These are phyloP conservation scores for Penicillium sp. DNA, from an alignment of 2,329 filamentous ascomycete species.

Conservation along the genomic window DNA sequence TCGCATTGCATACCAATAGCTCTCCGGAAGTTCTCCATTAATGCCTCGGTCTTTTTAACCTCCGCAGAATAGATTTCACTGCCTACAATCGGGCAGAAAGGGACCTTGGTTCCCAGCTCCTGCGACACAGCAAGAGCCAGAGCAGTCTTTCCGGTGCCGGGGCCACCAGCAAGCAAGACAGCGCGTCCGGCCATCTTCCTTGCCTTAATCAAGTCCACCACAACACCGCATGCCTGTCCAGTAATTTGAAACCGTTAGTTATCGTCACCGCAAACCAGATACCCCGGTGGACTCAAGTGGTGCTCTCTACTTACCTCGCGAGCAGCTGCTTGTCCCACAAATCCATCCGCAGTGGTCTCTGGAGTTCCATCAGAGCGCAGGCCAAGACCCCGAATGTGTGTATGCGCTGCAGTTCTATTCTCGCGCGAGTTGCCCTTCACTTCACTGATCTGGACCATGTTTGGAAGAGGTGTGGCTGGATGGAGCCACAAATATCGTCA, in stretches of 20 bases:
- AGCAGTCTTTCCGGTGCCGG: slow-evolving; percentile 95
- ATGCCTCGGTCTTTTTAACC: slow-evolving; percentile 97
- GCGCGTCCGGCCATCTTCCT: slow-evolving; percentile 98
- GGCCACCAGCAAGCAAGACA: slow-evolving; percentile 88
- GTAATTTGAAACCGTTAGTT: slow-evolving; percentile 14
- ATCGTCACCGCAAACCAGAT: slow-evolving; percentile 2
- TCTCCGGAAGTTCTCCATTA: slow-evolving; percentile 98
- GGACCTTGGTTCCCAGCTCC: slow-evolving; percentile 95
- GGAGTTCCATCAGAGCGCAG: slow-evolving; percentile 82
- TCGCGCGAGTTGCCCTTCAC: slow-evolving; percentile 93
- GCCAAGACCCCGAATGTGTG: slow-evolving; percentile 94
- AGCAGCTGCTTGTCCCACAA: slow-evolving; percentile 83
- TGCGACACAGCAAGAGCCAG: slow-evolving; percentile 93
- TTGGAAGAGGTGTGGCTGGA: slow-evolving; percentile 30
- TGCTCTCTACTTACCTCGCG: slow-evolving; percentile 67
- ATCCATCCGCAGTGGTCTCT: slow-evolving; percentile 75
- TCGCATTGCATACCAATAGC: slow-evolving; percentile 69
- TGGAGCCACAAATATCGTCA: slow-evolving; percentile 20
- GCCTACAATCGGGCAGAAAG: slow-evolving; percentile 96
- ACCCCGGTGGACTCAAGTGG: slow-evolving; percentile 1
- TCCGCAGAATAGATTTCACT: slow-evolving; percentile 98
- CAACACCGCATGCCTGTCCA: slow-evolving; percentile 80
- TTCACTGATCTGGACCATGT: slow-evolving; percentile 87
- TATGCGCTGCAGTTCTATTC: slow-evolving; percentile 93
- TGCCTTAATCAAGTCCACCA: slow-evolving; percentile 90